Percentiles rank a stretch among this genome's conserved stretches.
Evolutionary conservation across 495 filamentous ascomycete genomes (phyloP).

Genomic region (Aspergillus biplanus): DNA sequence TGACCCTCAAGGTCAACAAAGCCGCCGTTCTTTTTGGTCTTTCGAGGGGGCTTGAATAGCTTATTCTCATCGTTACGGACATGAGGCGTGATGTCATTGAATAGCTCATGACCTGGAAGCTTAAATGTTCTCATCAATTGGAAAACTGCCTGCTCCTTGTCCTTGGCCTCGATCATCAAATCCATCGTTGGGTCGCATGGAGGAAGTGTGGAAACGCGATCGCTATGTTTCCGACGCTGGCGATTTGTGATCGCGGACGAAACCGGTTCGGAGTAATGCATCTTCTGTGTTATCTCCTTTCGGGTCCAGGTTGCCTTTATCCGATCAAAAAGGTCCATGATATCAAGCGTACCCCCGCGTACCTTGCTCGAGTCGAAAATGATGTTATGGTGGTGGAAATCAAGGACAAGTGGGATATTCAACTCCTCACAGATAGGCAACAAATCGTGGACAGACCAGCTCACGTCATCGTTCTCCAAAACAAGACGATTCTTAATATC

Average conservation of each 20-base stretch:
- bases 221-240: slow-evolving; percentile 82
- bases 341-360: slow-evolving; percentile 85
- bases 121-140: slow-evolving; percentile 89
- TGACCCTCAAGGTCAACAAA: slow-evolving; percentile 55
- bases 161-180: slow-evolving; percentile 98
- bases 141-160: slow-evolving; percentile 97
- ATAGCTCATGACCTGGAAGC: slow-evolving; percentile 72
- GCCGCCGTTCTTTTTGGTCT: slow-evolving; percentile 48
- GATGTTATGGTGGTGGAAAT: slow-evolving; percentile 97
- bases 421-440: slow-evolving; percentile 91
- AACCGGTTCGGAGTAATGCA: slow-evolving; percentile 90
- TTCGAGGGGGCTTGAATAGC: slow-evolving; percentile 53
- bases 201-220: slow-evolving; percentile 75
- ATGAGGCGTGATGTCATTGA: slow-evolving; percentile 81
- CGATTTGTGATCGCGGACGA: slow-evolving; percentile 72
- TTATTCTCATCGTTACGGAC: slow-evolving; percentile 79
- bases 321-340: slow-evolving; percentile 67
- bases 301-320: slow-evolving; percentile 85
- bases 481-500: slow-evolving; percentile 81
- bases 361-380: slow-evolving; percentile 72
- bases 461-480: slow-evolving; percentile 92
- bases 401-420: slow-evolving; percentile 89
- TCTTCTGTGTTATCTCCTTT: slow-evolving; percentile 89
- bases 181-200: slow-evolving; percentile 85
- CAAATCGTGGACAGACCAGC: slow-evolving; percentile 88